Evolutionary conservation across 345 rosid species (phyloP).

Genomic region (Jatropha curcas): DNA sequence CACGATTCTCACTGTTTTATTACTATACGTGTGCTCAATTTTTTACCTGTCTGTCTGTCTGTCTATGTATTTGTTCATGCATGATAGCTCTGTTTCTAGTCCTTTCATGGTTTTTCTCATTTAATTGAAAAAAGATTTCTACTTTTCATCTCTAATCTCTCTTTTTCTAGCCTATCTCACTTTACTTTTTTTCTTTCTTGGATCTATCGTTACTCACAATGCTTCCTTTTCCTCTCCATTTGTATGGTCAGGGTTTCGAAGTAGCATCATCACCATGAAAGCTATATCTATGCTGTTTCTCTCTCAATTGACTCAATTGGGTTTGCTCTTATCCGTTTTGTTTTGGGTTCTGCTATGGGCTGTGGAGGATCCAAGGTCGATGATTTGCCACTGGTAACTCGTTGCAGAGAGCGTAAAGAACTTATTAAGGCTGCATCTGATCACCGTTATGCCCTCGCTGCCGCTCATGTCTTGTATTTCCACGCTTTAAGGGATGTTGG

Average conservation of each 20-base stretch:
- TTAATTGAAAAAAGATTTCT: background rate
- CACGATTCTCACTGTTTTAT: background rate
- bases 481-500: conserved; percentile 73
- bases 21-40: conserved; percentile 5
- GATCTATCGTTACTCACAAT: conserved; percentile 12
- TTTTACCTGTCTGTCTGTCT: background rate
- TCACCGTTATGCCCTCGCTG: conserved; percentile 77
- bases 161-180: background rate
- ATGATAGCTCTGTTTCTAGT: background rate
- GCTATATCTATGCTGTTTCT: background rate
- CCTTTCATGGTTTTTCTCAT: background rate
- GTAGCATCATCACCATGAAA: conserved; percentile 19
- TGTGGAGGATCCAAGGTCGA: conserved; percentile 92
- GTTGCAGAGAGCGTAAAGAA: conserved; percentile 76
- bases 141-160: background rate
- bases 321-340: background rate
- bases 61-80: background rate
- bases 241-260: background rate
- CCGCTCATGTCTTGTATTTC: conserved; percentile 79
- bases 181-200: background rate
- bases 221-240: conserved; percentile 7
- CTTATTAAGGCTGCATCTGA: conserved; percentile 66
- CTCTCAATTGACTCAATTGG: background rate
- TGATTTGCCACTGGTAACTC: conserved; percentile 64
- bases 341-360: conserved; percentile 54